A percentile compares a stretch with the other conserved stretches of the same genome.
These are phyloP conservation scores for Polyplosphaeria fusca DNA, from an alignment of 495 filamentous ascomycete species.

Conservation along the genomic window DNA sequence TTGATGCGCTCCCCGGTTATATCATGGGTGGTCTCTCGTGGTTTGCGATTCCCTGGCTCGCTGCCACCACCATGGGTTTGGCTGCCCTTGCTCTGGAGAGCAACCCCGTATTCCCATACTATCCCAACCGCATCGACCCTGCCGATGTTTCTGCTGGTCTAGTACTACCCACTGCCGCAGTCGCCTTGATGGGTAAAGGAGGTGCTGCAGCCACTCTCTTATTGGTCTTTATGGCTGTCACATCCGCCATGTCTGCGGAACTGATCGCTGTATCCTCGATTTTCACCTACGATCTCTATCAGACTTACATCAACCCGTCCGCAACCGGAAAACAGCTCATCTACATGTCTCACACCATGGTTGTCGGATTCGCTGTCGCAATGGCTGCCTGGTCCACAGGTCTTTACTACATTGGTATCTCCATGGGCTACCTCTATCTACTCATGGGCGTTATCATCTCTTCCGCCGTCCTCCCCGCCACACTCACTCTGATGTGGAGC, in stretches of 20 bases:
- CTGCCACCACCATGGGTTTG: slow-evolving; percentile 91
- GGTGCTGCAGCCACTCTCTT: slow-evolving; percentile 80
- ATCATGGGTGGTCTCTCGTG: slow-evolving; percentile 85
- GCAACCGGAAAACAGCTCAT: slow-evolving; percentile 72
- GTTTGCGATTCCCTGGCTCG: slow-evolving; percentile 96
- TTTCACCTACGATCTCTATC: slow-evolving; percentile 83
- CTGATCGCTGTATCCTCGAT: slow-evolving; percentile 91
- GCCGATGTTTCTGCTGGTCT: slow-evolving; percentile 81
- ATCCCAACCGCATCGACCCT: slow-evolving; percentile 65
- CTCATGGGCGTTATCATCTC: slow-evolving; percentile 93
- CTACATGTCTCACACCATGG: slow-evolving; percentile 76
- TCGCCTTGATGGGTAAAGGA: slow-evolving; percentile 84
- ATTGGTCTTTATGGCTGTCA: slow-evolving; percentile 96
- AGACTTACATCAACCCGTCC: slow-evolving; percentile 55
- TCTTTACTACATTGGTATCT: slow-evolving; percentile 62
- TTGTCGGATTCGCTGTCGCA: slow-evolving; percentile 71
- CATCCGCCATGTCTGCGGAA: slow-evolving; percentile 82
- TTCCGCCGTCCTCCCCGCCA: slow-evolving; percentile 77
- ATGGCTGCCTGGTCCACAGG: slow-evolving; percentile 85
- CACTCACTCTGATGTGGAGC: slow-evolving; percentile 77
- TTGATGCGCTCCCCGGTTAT: slow-evolving; percentile 69
- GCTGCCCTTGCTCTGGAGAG: slow-evolving; percentile 78
- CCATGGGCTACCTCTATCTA: slow-evolving; percentile 76
- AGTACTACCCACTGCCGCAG: slow-evolving; percentile 83
- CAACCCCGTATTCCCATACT: slow-evolving; percentile 69